phyloP scores from a whole-genome alignment of 2,329 filamentous ascomycete species.

The Didymella pomorum region DNA sequence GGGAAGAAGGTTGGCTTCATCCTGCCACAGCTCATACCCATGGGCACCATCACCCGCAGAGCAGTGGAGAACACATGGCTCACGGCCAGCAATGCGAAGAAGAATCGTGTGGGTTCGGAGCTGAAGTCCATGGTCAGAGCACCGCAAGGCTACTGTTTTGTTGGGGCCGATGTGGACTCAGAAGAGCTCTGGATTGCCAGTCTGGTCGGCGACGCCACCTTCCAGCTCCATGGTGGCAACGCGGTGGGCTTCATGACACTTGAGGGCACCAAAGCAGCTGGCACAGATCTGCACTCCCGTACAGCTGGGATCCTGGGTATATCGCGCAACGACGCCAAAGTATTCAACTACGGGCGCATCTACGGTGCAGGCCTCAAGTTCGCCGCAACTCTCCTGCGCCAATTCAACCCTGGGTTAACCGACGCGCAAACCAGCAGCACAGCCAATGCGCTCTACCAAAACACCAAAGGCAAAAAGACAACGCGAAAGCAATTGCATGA shows the following conservation, averaged over 20 bases:
- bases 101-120: conserved; percentile 94
- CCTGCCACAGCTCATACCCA: conserved; percentile 92
- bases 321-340: conserved; percentile 91
- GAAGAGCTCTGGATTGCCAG: conserved; percentile 99
- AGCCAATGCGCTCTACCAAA: conserved; percentile 81
- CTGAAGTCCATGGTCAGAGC: conserved; percentile 96
- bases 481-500: conserved; percentile 75
- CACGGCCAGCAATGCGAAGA: conserved; percentile 95
- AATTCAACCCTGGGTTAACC: conserved; percentile 87
- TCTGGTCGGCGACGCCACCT: conserved; percentile 91
- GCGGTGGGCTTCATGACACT: conserved; percentile 99
- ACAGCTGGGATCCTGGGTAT: conserved; percentile 93
- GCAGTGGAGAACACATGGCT: conserved; percentile 99
- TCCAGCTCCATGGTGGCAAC: conserved; percentile 93
- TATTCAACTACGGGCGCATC: conserved; percentile 98
- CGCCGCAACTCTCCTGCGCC: conserved; percentile 84
- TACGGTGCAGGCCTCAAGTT: conserved; percentile 98
- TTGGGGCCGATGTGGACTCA: conserved; percentile 96
- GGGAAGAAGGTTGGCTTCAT: conserved; percentile 74
- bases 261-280: conserved; percentile 91
- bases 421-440: conserved; percentile 80
- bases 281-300: conserved; percentile 92
- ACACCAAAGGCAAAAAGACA: conserved; percentile 90
- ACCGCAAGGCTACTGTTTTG: conserved; percentile 88
- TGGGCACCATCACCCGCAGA: conserved; percentile 95